These are phyloP conservation scores for Phaffomyces opuntiae DNA, from an alignment of 805 yeast species.

Conservation along the genomic window DNA sequence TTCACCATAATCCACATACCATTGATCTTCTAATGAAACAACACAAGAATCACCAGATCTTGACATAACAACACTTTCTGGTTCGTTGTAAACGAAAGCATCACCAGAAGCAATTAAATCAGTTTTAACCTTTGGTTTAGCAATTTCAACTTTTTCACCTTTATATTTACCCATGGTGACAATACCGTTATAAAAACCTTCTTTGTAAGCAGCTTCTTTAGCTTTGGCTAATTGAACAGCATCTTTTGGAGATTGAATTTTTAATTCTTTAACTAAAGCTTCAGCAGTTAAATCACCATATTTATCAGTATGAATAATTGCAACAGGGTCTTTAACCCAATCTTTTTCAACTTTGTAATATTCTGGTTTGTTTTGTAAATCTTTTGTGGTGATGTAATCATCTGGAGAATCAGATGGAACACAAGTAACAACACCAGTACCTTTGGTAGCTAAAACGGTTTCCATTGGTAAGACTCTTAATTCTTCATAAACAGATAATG, in stretches of 20 bases:
- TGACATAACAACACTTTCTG: slow-evolving; percentile 82
- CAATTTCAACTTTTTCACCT: slow-evolving; percentile 87
- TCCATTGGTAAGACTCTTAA: slow-evolving; percentile 94
- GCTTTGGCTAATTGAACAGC: slow-evolving; percentile 80
- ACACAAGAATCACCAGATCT: slow-evolving; percentile 97
- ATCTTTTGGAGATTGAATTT: slow-evolving; percentile 94
- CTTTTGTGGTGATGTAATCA: slow-evolving; percentile 83
- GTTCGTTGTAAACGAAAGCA: slow-evolving; percentile 91
- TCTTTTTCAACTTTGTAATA: slow-evolving; percentile 77
- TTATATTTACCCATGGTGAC: slow-evolving; percentile 74
- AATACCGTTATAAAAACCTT: slow-evolving; percentile 88
- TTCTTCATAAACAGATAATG: slow-evolving; percentile 61
- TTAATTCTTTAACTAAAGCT: slow-evolving; percentile 72
- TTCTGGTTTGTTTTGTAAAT: slow-evolving; percentile 83
- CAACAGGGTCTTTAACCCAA: slow-evolving; percentile 77
- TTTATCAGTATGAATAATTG: slow-evolving; percentile 72
- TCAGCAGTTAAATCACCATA: slow-evolving; percentile 90
- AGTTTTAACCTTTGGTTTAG: slow-evolving; percentile 79
- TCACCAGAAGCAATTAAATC: slow-evolving; percentile 71
- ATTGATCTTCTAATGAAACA: slow-evolving; percentile 96
- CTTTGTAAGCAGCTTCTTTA: slow-evolving; percentile 92
- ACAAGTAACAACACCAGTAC: slow-evolving; percentile 98
- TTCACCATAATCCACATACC: slow-evolving; percentile 98
- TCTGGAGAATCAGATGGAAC: slow-evolving; percentile 99
- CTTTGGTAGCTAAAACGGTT: slow-evolving; percentile 88